Conservation (phyloP, 805 yeast genomes). For the Pachysolen tannophilus region DNA sequence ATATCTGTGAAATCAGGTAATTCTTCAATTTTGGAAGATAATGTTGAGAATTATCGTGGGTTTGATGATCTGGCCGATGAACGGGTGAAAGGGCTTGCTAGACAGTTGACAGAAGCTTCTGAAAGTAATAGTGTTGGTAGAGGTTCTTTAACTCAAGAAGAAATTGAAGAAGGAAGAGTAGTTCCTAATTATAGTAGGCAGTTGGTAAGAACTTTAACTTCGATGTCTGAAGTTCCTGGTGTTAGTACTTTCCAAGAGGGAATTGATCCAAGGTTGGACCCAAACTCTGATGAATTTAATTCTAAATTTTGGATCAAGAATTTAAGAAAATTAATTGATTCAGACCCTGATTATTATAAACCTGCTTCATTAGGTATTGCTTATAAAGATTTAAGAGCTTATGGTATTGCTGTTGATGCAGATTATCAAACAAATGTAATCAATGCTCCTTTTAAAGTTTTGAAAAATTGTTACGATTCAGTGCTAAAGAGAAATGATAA, state of each 20-base stretch:
- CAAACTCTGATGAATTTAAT: conserved; percentile 48
- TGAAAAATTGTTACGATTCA: conserved; percentile 16
- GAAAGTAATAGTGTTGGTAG: conserved; percentile 2
- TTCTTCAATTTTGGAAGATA: conserved; percentile 8
- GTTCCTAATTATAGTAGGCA: conserved; percentile 9
- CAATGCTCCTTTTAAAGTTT: conserved; percentile 31
- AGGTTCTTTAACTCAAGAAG: conserved; percentile 4
- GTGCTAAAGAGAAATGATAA: conserved; percentile 17
- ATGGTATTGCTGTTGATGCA: conserved; percentile 59
- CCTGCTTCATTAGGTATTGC: conserved; percentile 54
- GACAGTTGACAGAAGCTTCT: conserved; percentile 22
- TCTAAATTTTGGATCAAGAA: conserved; percentile 64
- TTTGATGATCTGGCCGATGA: conserved; percentile 24
- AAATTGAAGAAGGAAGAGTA: conserved; percentile 5
- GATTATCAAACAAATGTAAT: conserved; percentile 57
- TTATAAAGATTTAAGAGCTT: conserved; percentile 50
- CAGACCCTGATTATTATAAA: conserved; percentile 56
- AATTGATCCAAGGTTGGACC: conserved; percentile 43
- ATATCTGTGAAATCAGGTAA: conserved; percentile 17
- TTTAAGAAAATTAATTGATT: conserved; percentile 40
- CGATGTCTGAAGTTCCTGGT: conserved; percentile 48
- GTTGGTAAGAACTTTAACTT: conserved; percentile 30
- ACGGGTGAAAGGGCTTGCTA: conserved; percentile 34
- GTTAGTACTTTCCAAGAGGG: conserved; percentile 26
- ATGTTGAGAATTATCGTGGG: conserved; percentile 24